A percentile compares a stretch with the other conserved stretches of the same genome.
Conservation (phyloP, 805 yeast genomes). For the Pichia kluyveri region DNA sequence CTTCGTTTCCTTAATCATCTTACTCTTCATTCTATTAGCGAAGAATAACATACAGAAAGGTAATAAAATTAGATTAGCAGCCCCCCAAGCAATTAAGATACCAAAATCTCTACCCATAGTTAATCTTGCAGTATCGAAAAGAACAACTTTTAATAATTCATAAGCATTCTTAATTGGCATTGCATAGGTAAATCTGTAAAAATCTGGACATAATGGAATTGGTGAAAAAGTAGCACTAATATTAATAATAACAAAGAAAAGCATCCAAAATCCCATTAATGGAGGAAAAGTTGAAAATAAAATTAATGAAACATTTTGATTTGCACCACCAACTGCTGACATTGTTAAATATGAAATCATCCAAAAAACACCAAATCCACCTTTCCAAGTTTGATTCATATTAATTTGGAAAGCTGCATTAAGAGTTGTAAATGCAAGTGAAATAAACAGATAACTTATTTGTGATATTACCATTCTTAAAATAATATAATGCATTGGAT, state of each 20-base stretch:
- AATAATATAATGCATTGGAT: constrained; percentile 35
- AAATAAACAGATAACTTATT: constrained; percentile 45
- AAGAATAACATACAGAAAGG: constrained; percentile 34
- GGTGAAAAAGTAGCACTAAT: constrained; percentile 64
- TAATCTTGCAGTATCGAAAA: constrained; percentile 49
- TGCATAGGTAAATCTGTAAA: constrained; percentile 58
- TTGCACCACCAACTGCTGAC: constrained; percentile 70
- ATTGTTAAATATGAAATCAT: constrained; percentile 56
- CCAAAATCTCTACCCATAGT: constrained; percentile 22
- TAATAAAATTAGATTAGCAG: constrained; percentile 16
- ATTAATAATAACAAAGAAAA: constrained; percentile 61
- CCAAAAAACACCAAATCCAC: constrained; percentile 74
- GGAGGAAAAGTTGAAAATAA: constrained; percentile 51
- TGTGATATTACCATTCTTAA: constrained; percentile 46
- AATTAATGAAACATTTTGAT: constrained; percentile 53
- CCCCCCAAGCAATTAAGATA: constrained; percentile 17
- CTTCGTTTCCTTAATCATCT: constrained; percentile 6
- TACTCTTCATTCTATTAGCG: constrained; percentile 8
- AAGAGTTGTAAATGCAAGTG: constrained; percentile 50
- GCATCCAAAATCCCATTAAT: constrained; percentile 59
- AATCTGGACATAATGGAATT: constrained; percentile 44
- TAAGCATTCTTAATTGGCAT: constrained; percentile 62
- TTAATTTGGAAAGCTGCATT: constrained; percentile 62
- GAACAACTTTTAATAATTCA: constrained; percentile 50
- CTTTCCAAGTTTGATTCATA: constrained; percentile 43